Percentiles rank a stretch among this genome's conserved stretches.
Evolutionary conservation across 805 yeast genomes (phyloP).

Genomic region (Candida namnaoensis): DNA sequence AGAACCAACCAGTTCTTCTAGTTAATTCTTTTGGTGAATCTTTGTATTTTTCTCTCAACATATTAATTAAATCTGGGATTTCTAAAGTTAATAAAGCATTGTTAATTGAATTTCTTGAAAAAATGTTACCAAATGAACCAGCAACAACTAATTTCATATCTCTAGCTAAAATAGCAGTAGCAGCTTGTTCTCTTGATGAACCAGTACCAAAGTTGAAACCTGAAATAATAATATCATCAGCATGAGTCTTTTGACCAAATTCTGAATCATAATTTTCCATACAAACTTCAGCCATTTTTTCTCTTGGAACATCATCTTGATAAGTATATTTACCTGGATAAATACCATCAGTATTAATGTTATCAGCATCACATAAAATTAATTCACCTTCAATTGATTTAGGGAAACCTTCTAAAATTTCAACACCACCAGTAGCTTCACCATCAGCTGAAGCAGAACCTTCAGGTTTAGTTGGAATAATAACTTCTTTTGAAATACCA

Average conservation of each 20-base stretch:
- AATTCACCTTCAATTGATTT: constrained; percentile 82
- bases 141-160: constrained; percentile 90
- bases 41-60: constrained; percentile 61
- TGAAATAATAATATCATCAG: constrained; percentile 84
- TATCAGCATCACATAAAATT: constrained; percentile 93
- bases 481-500: constrained; percentile 35
- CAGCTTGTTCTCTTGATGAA: constrained; percentile 98
- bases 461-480: constrained; percentile 23
- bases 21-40: constrained; percentile 62
- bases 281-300: constrained; percentile 97
- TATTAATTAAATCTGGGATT: constrained; percentile 77
- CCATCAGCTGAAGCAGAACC: constrained; percentile 18
- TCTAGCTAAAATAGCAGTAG: constrained; percentile 93
- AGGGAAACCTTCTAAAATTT: constrained; percentile 88
- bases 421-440: constrained; percentile 39
- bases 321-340: constrained; percentile 99
- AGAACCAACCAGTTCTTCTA: constrained; percentile 88
- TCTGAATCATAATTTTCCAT: constrained; percentile 98
- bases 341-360: constrained; percentile 95
- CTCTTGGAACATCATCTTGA: constrained; percentile 93
- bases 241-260: constrained; percentile 68
- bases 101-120: constrained; percentile 92
- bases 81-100: constrained; percentile 92
- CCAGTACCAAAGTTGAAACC: constrained; percentile 99
- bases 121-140: constrained; percentile 96